Evolutionary conservation across 306 rosid species (phyloP).

Genomic region (Citrullus mucosospermus): DNA sequence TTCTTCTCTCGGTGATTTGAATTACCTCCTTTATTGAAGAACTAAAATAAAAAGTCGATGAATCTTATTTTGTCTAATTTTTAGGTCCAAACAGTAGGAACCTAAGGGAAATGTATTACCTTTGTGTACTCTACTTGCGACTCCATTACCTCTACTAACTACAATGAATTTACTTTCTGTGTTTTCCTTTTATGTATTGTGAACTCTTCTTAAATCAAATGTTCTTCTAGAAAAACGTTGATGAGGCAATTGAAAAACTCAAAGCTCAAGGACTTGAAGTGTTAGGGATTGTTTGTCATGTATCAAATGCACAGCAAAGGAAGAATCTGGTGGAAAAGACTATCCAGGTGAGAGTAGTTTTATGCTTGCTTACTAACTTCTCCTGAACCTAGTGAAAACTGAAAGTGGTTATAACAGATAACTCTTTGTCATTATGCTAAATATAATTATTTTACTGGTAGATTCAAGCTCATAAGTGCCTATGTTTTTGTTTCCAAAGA

Average conservation of each 20-base stretch:
- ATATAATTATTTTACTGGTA: neutral
- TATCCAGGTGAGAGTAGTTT: conserved; percentile 34
- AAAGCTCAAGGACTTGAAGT: conserved; percentile 61
- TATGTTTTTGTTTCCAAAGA: neutral
- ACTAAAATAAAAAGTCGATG: too few species aligned
- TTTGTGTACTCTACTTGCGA: neutral
- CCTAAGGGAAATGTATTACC: too few species aligned
- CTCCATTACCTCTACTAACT: neutral
- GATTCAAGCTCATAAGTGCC: neutral
- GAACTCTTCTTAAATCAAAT: neutral
- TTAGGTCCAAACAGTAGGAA: too few species aligned
- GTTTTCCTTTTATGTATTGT: too few species aligned
- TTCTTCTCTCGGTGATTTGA: neutral
- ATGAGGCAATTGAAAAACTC: conserved; percentile 63
- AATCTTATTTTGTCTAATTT: too few species aligned
- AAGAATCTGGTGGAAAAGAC: conserved; percentile 61
- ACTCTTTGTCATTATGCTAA: neutral
- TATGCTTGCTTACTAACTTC: neutral
- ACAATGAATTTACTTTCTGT: neutral
- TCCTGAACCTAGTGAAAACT: neutral
- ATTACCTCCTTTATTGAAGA: neutral
- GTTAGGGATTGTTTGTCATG: conserved; percentile 74
- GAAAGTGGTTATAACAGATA: neutral
- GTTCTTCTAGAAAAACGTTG: conserved; percentile 65
- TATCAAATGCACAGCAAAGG: conserved; percentile 68